These are phyloP conservation scores for Nakazawaea siamensis DNA, from an alignment of 805 yeast species.

Conservation along the genomic window DNA sequence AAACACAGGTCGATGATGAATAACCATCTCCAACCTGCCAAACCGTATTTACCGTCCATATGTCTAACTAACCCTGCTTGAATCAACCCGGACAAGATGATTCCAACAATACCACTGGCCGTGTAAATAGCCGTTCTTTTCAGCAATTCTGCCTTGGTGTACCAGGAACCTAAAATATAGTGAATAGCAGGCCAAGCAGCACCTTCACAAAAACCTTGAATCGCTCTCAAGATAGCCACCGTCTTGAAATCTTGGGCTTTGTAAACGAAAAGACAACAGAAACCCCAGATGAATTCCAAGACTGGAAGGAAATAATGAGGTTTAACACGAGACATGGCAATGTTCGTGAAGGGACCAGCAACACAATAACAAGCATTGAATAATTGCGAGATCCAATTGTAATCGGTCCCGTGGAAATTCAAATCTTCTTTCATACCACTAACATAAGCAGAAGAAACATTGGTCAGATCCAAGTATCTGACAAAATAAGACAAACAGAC, in stretches of 20 bases:
- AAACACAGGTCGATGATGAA: conserved; percentile 42
- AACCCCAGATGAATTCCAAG: conserved; percentile 65
- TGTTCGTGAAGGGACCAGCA: conserved; percentile 57
- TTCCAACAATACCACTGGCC: conserved; percentile 54
- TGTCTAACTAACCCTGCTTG: conserved; percentile 27
- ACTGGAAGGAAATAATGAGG: conserved; percentile 43
- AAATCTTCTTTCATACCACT: conserved; percentile 54
- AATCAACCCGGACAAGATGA: conserved; percentile 47
- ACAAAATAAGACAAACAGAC: conserved; percentile 61
- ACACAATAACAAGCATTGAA: conserved; percentile 53
- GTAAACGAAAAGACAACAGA: conserved; percentile 51
- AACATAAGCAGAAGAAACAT: conserved; percentile 57
- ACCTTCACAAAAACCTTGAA: conserved; percentile 64
- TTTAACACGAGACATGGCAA: conserved; percentile 46
- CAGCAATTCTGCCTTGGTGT: conserved; percentile 45
- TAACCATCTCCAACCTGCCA: conserved; percentile 48
- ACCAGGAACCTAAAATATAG: conserved; percentile 50
- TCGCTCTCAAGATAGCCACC: conserved; percentile 54
- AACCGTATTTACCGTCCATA: conserved; percentile 34
- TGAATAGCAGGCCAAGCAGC: conserved; percentile 57
- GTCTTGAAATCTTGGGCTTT: conserved; percentile 40
- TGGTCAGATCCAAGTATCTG: conserved; percentile 54
- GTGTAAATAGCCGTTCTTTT: conserved; percentile 60
- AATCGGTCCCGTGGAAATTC: conserved; percentile 51
- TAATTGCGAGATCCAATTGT: conserved; percentile 41